A percentile compares a stretch with the other conserved stretches of the same genome.
Evolutionary conservation across 2,329 filamentous ascomycete species (phyloP).

Genomic region (Pezicula carpinea): DNA sequence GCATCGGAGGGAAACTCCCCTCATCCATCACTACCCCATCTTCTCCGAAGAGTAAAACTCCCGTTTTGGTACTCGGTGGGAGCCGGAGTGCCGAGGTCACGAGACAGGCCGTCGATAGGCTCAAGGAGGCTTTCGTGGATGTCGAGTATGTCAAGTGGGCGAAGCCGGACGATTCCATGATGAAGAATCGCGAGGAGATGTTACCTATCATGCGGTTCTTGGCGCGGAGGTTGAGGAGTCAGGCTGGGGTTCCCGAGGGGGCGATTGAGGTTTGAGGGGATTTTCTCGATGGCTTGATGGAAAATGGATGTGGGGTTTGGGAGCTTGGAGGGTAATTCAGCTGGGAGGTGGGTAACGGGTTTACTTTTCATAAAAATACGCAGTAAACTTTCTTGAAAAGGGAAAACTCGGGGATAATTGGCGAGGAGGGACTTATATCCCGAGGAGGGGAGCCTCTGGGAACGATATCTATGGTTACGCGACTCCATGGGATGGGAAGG

Average conservation of each 20-base stretch:
- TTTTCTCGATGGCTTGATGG: not conserved
- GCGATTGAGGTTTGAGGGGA: constrained; percentile 41
- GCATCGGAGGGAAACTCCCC: constrained; percentile 57
- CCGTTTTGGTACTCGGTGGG: constrained; percentile 57
- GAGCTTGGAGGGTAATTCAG: not conserved
- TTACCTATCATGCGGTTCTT: constrained; percentile 84
- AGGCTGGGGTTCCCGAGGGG: constrained; percentile 46
- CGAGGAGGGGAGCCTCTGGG: too few relatives aligned
- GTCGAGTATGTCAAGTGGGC: constrained; percentile 67
- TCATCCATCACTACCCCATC: constrained; percentile 34
- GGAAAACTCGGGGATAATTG: too few relatives aligned
- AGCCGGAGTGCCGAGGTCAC: constrained; percentile 50
- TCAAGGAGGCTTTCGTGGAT: constrained; percentile 62
- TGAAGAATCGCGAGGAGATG: constrained; percentile 78
- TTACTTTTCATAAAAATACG: too few relatives aligned
- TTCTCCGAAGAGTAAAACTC: constrained; percentile 54
- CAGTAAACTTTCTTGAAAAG: too few relatives aligned
- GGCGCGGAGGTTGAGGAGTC: constrained; percentile 57
- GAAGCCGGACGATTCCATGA: constrained; percentile 74
- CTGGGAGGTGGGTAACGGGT: too few relatives aligned
- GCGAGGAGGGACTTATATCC: too few relatives aligned
- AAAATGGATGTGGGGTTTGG: not conserved
- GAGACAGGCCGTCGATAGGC: constrained; percentile 55
- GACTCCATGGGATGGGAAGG: too few relatives aligned
- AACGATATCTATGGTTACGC: too few relatives aligned